Conservation (phyloP, 2,329 filamentous ascomycete species). For the Phaeosphaeriaceae sp. region DNA sequence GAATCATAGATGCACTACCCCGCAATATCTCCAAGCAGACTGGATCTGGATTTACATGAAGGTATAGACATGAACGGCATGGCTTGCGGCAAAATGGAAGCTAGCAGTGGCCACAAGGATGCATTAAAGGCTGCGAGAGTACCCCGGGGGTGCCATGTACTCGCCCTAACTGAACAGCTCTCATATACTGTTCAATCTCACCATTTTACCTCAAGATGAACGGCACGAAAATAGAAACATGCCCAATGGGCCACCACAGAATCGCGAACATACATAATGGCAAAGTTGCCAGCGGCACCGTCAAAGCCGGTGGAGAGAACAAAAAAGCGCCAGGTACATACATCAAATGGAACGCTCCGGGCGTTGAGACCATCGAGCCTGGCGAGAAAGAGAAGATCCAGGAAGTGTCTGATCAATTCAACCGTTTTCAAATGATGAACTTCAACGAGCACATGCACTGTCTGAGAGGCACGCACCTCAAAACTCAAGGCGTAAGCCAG, state of each 20-base stretch:
- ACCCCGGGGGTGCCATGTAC: background rate
- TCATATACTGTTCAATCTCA: background rate
- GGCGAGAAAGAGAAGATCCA: constrained; percentile 55
- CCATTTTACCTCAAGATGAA: constrained; percentile 12
- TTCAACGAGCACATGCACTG: constrained; percentile 50
- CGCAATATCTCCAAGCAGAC: constrained; percentile 11
- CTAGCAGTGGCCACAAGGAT: constrained; percentile 4
- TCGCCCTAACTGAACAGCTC: background rate
- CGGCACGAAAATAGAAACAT: constrained; percentile 21
- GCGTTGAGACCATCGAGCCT: constrained; percentile 50
- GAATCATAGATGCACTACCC: constrained; percentile 18
- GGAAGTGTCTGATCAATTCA: constrained; percentile 56
- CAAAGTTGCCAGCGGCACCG: constrained; percentile 31
- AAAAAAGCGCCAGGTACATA: constrained; percentile 44
- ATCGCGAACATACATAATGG: constrained; percentile 37
- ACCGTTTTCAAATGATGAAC: constrained; percentile 54
- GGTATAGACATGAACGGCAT: background rate
- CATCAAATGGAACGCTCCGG: constrained; percentile 50
- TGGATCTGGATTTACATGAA: background rate
- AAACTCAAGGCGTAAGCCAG: constrained; percentile 53
- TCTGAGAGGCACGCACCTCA: constrained; percentile 52
- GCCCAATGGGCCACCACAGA: constrained; percentile 28
- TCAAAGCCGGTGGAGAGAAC: constrained; percentile 31
- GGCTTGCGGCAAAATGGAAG: constrained; percentile 16
- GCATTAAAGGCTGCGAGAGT: background rate